A percentile compares a stretch with the other conserved stretches of the same genome.
Evolutionary conservation across 1,284 basidiomycete species (phyloP).

Genomic region (Pisolithus thermaeus): DNA sequence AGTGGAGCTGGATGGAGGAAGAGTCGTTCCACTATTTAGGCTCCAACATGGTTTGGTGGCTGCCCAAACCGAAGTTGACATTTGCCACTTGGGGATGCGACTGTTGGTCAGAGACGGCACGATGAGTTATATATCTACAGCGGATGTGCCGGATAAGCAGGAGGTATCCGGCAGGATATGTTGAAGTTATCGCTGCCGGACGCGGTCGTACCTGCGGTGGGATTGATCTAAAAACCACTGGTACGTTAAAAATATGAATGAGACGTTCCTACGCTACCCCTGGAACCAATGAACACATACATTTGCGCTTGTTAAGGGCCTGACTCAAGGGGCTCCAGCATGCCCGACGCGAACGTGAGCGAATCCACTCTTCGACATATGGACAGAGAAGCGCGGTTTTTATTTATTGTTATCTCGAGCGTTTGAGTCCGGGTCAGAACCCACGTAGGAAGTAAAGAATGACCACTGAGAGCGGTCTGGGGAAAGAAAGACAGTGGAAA

Average conservation of each 20-base stretch:
- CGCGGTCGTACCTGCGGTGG: slow-evolving; percentile 48
- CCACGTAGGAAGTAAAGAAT: slow-evolving; percentile 19
- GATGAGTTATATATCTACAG: slow-evolving; percentile 73
- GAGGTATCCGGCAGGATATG: slow-evolving; percentile 72
- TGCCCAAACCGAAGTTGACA: slow-evolving; percentile 52
- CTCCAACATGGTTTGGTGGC: slow-evolving; percentile 49
- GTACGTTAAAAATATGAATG: slow-evolving; percentile 30
- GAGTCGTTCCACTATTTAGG: slow-evolving; percentile 80
- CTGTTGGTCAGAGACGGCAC: slow-evolving; percentile 42
- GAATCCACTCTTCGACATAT: slow-evolving; percentile 18
- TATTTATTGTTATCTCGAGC: slow-evolving; percentile 4
- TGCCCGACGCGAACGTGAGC: slow-evolving; percentile 22
- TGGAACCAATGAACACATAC: not conserved
- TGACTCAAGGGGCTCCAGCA: slow-evolving; percentile 18
- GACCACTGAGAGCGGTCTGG: slow-evolving; percentile 20
- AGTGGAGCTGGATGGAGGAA: slow-evolving; percentile 49
- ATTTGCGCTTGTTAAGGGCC: slow-evolving; percentile 18
- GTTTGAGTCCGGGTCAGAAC: not conserved
- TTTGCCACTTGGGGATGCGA: slow-evolving; percentile 60
- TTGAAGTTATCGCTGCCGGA: slow-evolving; percentile 51
- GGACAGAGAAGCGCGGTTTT: not conserved
- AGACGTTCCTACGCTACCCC: not conserved
- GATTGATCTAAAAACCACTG: slow-evolving; percentile 64
- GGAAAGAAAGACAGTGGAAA: slow-evolving; percentile 15
- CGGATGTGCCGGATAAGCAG: slow-evolving; percentile 38